Percentiles rank a stretch among this genome's conserved stretches.
phyloP scores from a whole-genome alignment of 805 yeast species.

The Myxozyma mucilagina region DNA sequence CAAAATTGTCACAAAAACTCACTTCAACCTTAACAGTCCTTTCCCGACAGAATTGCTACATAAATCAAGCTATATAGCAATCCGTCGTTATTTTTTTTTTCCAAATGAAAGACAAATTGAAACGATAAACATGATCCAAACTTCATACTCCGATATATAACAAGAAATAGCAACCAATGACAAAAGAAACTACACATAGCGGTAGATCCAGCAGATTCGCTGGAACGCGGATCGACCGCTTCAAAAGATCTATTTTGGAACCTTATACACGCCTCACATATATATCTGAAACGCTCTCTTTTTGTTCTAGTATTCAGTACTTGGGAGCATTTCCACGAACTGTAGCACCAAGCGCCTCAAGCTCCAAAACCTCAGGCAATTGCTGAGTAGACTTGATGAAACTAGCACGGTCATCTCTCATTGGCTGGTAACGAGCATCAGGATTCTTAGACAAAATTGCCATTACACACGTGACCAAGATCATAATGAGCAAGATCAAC shows the following conservation, averaged over 20 bases:
- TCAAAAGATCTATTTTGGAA: not conserved
- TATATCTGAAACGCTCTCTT: not conserved
- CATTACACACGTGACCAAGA: constrained; percentile 81
- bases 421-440: constrained; percentile 91
- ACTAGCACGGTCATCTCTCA: constrained; percentile 95
- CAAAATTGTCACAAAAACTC: not conserved
- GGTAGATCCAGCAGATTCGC: not conserved
- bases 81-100: not conserved
- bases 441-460: constrained; percentile 89
- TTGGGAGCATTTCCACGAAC: constrained; percentile 34
- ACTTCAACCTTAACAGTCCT: not conserved
- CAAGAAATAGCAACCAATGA: not conserved
- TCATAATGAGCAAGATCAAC: constrained; percentile 74
- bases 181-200: not conserved
- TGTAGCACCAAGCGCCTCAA: constrained; percentile 68
- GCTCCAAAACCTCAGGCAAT: constrained; percentile 54
- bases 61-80: not conserved
- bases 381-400: constrained; percentile 53
- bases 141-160: not conserved
- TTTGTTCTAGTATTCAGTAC: constrained; percentile 6
- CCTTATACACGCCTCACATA: not conserved
- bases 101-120: not conserved
- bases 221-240: not conserved
- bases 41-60: not conserved
- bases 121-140: not conserved